phyloP scores from a whole-genome alignment of 2,329 filamentous ascomycete species.

The Alternaria angustiovoidea region DNA sequence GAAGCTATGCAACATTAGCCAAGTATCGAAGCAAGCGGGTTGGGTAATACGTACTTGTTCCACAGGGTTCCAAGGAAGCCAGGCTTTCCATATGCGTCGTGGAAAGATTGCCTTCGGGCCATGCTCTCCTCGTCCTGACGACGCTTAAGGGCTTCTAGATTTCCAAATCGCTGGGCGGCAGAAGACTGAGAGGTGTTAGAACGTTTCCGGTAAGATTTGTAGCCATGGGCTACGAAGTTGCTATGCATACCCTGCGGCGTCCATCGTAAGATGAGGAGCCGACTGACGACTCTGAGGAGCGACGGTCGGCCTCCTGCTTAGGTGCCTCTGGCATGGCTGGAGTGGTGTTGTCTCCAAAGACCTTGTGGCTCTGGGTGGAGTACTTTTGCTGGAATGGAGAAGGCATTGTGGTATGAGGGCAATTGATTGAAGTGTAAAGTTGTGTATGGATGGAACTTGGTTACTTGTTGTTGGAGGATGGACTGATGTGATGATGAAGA shows the following conservation, averaged over 20 bases:
- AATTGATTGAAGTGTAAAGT: neutral
- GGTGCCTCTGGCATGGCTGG: constrained; percentile 46
- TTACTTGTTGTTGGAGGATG: neutral
- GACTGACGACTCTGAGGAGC: constrained; percentile 42
- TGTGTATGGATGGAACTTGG: too few relatives aligned
- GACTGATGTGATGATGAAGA: neutral
- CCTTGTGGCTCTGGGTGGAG: constrained; percentile 44
- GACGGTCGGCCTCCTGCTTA: constrained; percentile 43
- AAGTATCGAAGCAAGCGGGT: neutral
- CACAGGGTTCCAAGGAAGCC: constrained; percentile 45
- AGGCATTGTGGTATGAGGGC: constrained; percentile 34
- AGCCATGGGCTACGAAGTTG: neutral
- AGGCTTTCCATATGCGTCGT: constrained; percentile 46
- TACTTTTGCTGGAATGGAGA: constrained; percentile 52
- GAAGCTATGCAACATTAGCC: constrained; percentile 35
- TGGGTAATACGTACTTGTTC: constrained; percentile 38
- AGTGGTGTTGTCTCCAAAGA: constrained; percentile 38
- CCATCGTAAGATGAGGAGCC: constrained; percentile 32
- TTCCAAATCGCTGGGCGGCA: constrained; percentile 38
- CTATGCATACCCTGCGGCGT: constrained; percentile 39
- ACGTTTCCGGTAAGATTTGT: neutral
- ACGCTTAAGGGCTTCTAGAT: constrained; percentile 45
- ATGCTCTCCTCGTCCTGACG: constrained; percentile 38
- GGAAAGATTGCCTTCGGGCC: constrained; percentile 40
- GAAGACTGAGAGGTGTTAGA: constrained; percentile 38